Base-by-base conservation (phyloP, 352 stramenopile species). In the Phytophthora lateralis region DNA sequence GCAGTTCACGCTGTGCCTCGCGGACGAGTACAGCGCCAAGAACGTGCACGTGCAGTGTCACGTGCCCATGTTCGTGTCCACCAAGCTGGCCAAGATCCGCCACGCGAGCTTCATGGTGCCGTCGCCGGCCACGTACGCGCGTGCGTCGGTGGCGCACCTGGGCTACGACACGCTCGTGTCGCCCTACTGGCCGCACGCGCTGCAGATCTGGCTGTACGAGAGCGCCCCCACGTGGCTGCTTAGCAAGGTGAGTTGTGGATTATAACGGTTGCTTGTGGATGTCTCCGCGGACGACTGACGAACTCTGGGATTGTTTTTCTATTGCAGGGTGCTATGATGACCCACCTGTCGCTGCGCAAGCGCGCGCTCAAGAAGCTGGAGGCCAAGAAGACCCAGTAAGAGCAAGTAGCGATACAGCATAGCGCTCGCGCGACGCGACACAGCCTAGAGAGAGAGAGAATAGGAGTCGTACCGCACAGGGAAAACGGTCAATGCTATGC, bases 71-170 rank as follows among this genome's bases (percentile, higher is more conserved):
- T 99, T 99, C 64, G 97, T 99, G 56, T 97, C 97, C 32, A 99
- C 97, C 21, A 99, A 99, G 82, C 79, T 99, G 45, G 96, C 97
- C 54, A 99, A 99, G 80, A 98, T 99, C 82, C 90, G 97, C 51
- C 95, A 98, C 62, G 73, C 94, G 56, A 95, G 74, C 56, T 86
- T 99, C 60, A 94, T 93, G 66, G 95, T 98, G 52, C 96, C 97
- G 26, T 93, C 81, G 48, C 89, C 97, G 7, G 63, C 85, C 9
- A 88, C 88, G 34, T 99, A 98, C 82, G 96, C 93, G 47, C 85
- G 85, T 51, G 80, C 96, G 20, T 96, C 88, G 8, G 89, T 99
- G 44, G 88, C 80, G 38, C 96, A 95, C 60, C 89, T 99, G 51
- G 97, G 96, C 51, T 95, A 97, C 67, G 90, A 96, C 58, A 94